These are phyloP conservation scores for Rhodotorula toruloides DNA, from an alignment of 768 basidiomycete genomes.

Conservation along the genomic window DNA sequence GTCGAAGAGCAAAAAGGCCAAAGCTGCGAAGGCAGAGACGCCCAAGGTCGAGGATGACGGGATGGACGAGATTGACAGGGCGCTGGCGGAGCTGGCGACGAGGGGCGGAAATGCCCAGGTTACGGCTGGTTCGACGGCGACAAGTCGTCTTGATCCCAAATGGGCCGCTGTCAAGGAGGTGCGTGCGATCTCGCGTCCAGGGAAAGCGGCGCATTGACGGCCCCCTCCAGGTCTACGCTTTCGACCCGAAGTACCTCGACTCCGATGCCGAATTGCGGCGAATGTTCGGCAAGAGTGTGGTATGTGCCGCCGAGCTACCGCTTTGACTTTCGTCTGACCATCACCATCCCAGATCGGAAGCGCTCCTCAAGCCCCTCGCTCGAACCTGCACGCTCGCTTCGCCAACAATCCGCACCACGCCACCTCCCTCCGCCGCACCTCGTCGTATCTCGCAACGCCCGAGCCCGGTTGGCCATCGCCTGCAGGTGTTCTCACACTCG, in stretches of 20 bases:
- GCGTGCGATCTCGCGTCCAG: not conserved
- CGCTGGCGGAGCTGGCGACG: slow-evolving; percentile 64
- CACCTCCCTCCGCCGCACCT: slow-evolving; percentile 23
- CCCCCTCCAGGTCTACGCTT: slow-evolving; percentile 56
- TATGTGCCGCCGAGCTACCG: not conserved
- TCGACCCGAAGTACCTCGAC: slow-evolving; percentile 77
- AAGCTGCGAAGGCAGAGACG: not conserved
- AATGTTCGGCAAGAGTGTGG: slow-evolving; percentile 87
- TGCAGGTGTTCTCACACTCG: slow-evolving; percentile 24
- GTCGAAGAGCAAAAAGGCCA: slow-evolving; percentile 8
- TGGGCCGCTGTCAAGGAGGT: slow-evolving; percentile 28
- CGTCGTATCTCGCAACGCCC: slow-evolving; percentile 63
- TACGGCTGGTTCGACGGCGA: not conserved
- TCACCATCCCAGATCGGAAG: not conserved
- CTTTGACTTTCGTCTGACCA: not conserved
- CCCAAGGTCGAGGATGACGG: slow-evolving; percentile 54
- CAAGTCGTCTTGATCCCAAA: slow-evolving; percentile 21
- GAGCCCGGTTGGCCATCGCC: slow-evolving; percentile 66
- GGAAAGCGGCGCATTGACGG: not conserved
- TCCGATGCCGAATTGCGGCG: slow-evolving; percentile 82
- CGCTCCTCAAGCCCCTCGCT: not conserved
- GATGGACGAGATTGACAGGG: slow-evolving; percentile 75
- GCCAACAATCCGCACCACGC: slow-evolving; percentile 43
- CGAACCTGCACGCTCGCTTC: slow-evolving; percentile 35
- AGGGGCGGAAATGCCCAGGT: slow-evolving; percentile 41